Percentiles rank a stretch among this genome's conserved stretches.
These are phyloP conservation scores for Tuber microsphaerosporum DNA, from an alignment of 495 filamentous ascomycete genomes.

Conservation along the genomic window DNA sequence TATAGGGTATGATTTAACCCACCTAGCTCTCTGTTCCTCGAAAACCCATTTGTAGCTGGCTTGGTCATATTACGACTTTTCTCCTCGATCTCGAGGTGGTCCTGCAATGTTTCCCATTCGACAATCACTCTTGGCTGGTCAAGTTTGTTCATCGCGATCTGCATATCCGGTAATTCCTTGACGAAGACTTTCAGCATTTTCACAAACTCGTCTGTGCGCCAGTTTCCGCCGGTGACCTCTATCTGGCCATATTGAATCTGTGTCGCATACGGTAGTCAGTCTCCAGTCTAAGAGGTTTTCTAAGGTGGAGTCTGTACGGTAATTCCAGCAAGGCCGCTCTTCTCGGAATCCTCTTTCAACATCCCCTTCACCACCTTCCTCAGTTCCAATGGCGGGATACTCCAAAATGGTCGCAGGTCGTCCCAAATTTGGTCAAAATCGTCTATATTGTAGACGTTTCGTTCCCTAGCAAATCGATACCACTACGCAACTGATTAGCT, in stretches of 20 bases:
- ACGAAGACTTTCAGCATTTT: conserved; percentile 54
- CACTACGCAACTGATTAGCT: conserved; percentile 44
- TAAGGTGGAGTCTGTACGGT: not conserved
- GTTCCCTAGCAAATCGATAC: conserved; percentile 58
- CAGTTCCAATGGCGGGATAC: conserved; percentile 51
- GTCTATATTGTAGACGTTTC: conserved; percentile 57
- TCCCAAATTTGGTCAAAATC: conserved; percentile 66
- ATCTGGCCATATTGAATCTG: conserved; percentile 52
- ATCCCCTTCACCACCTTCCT: conserved; percentile 48
- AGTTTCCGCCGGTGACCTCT: conserved; percentile 51
- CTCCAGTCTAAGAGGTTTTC: conserved; percentile 43
- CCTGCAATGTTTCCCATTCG: conserved; percentile 59
- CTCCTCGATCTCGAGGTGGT: conserved; percentile 51
- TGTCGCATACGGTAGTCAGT: conserved; percentile 18
- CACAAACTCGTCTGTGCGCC: conserved; percentile 59
- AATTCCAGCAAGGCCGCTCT: conserved; percentile 50
- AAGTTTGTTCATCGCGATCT: conserved; percentile 61
- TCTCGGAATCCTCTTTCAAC: conserved; percentile 45
- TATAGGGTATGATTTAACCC: conserved; percentile 21
- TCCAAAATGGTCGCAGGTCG: conserved; percentile 67
- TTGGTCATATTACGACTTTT: conserved; percentile 46
- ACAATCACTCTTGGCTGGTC: conserved; percentile 63
- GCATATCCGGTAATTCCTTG: conserved; percentile 62
- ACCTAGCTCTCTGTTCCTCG: conserved; percentile 17
- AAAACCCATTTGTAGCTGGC: conserved; percentile 44